A percentile compares a stretch with the other conserved stretches of the same genome.
Conservation (phyloP, 306 rosid species). For the Trifolium fragiferum region DNA sequence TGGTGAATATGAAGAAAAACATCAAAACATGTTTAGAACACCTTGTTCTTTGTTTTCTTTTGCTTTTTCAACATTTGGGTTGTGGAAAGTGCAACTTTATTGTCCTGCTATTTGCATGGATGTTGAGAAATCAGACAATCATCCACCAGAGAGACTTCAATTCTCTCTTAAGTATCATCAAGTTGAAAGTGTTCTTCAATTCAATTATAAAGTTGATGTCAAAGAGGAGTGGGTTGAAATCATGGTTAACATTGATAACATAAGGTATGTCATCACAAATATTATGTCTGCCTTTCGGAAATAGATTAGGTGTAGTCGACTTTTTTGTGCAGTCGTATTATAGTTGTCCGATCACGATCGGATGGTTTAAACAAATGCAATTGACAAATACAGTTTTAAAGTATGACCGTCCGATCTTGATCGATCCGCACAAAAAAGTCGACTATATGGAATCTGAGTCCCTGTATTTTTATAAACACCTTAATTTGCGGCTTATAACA, state of each 20-base stretch:
- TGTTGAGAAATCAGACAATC: constrained; percentile 52
- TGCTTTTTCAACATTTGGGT: constrained; percentile 60
- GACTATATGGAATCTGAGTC: too few species aligned
- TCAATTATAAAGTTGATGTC: constrained; percentile 65
- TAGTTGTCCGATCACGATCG: too few species aligned
- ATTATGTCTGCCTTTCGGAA: too few species aligned
- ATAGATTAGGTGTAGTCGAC: too few species aligned
- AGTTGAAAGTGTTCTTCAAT: constrained; percentile 80
- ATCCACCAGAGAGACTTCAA: constrained; percentile 58
- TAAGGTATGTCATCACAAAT: constrained; percentile 59
- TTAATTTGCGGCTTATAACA: too few species aligned
- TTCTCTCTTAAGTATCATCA: constrained; percentile 85
- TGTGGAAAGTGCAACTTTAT: constrained; percentile 87
- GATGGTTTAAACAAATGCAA: too few species aligned
- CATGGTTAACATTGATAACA: constrained; percentile 71
- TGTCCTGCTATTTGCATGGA: constrained; percentile 82
- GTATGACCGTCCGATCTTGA: too few species aligned
- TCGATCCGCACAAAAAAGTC: too few species aligned
- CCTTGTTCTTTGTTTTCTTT: constrained; percentile 76
- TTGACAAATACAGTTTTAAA: too few species aligned
- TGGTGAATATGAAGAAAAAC: constrained; percentile 49
- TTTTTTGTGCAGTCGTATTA: too few species aligned
- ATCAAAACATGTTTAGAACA: constrained; percentile 45
- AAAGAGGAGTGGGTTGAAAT: constrained; percentile 71
- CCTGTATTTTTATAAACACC: too few species aligned